A percentile compares a stretch with the other conserved stretches of the same genome.
Conservation (phyloP, 805 yeast species). For the Allodekkera sacchari region DNA sequence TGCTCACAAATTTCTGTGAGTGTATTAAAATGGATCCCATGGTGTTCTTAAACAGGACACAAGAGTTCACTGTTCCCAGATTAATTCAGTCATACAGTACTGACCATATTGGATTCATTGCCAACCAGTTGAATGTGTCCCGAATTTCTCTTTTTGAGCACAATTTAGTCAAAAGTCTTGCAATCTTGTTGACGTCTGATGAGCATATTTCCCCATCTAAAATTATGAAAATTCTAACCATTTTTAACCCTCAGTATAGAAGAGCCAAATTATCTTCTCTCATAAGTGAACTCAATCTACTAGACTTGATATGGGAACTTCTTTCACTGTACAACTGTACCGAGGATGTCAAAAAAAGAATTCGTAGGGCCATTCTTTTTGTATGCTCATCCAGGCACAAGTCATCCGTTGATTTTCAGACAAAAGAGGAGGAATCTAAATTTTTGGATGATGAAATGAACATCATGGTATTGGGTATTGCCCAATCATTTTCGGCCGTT, state of each 20-base stretch:
- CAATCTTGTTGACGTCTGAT: slow-evolving; percentile 47
- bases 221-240: slow-evolving; percentile 43
- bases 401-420: slow-evolving; percentile 6
- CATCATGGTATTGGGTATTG: slow-evolving; percentile 61
- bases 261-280: slow-evolving; percentile 28
- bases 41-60: slow-evolving; percentile 61
- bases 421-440: slow-evolving; percentile 23
- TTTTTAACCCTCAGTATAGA: slow-evolving; percentile 39
- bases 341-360: slow-evolving; percentile 18
- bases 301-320: slow-evolving; percentile 32
- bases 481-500: slow-evolving; percentile 71
- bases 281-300: slow-evolving; percentile 15
- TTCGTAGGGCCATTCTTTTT: slow-evolving; percentile 33
- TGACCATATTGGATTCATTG: slow-evolving; percentile 57
- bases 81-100: slow-evolving; percentile 57
- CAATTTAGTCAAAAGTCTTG: slow-evolving; percentile 45
- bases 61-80: slow-evolving; percentile 68
- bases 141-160: slow-evolving; percentile 40
- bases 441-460: slow-evolving; percentile 36
- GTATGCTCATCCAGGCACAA: slow-evolving; percentile 15
- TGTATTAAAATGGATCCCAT: slow-evolving; percentile 54
- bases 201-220: slow-evolving; percentile 38
- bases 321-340: slow-evolving; percentile 33
- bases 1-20: slow-evolving; percentile 54
- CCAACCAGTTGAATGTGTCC: slow-evolving; percentile 38